Conservation (phyloP, 495 filamentous ascomycete genomes). For the Neurospora sp. region DNA sequence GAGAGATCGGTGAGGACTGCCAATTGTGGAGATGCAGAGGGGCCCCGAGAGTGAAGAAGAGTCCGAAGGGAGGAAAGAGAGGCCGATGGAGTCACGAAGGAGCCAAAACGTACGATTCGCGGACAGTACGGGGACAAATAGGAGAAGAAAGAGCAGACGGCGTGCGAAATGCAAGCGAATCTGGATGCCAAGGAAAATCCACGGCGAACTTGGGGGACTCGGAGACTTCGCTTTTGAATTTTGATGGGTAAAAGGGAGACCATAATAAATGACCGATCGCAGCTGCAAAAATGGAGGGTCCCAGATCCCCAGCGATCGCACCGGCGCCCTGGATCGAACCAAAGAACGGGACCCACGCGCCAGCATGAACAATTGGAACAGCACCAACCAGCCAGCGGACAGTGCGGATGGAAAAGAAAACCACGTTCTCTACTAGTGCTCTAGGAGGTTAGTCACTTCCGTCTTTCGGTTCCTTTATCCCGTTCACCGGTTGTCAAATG, state of each 20-base stretch:
- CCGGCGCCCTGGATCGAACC: slow-evolving; percentile 3
- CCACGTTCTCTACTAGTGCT: background rate
- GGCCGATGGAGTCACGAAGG: background rate
- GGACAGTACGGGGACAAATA: background rate
- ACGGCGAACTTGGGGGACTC: background rate
- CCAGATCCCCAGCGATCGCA: background rate
- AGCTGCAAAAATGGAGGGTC: background rate
- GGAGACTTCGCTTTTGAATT: too few species aligned
- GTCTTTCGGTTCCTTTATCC: background rate
- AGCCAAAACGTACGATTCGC: background rate
- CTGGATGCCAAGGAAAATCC: slow-evolving; percentile 1
- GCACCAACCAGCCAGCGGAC: background rate
- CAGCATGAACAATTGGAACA: background rate
- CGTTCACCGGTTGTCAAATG: background rate
- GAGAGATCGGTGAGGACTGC: background rate
- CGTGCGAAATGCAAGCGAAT: slow-evolving; percentile 2
- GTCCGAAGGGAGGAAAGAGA: background rate
- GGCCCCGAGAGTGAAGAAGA: background rate
- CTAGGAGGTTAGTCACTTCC: background rate
- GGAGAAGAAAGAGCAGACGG: background rate
- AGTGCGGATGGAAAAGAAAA: background rate
- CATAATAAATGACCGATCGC: background rate
- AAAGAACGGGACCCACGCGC: slow-evolving; percentile 5
- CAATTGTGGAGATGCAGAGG: background rate
- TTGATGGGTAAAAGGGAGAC: background rate